Conservation (phyloP, 2,329 filamentous ascomycete species). For the Immersiporthe knoxdaviesiana region DNA sequence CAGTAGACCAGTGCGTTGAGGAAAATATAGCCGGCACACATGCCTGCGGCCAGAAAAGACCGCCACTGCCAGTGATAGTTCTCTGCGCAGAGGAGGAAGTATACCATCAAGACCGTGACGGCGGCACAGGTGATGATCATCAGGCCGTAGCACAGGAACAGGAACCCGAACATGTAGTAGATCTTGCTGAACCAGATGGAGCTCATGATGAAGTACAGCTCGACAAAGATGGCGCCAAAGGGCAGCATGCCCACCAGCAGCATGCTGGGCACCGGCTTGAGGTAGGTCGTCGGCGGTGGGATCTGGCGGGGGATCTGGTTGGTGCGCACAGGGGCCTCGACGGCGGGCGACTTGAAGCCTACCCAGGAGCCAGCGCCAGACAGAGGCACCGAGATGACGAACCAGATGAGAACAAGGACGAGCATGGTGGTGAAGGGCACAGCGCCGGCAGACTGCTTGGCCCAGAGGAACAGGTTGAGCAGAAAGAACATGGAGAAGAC, state of each 20-base stretch:
- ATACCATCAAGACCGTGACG: slow-evolving; percentile 91
- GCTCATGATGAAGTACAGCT: slow-evolving; percentile 99
- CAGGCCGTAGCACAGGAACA: slow-evolving; percentile 95
- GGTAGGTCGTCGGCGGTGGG: slow-evolving; percentile 79
- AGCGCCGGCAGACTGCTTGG: slow-evolving; percentile 86
- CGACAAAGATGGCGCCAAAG: slow-evolving; percentile 96
- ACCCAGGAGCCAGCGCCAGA: slow-evolving; percentile 91
- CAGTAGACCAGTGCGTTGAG: slow-evolving; percentile 90
- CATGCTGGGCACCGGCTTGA: slow-evolving; percentile 86
- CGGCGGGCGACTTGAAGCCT: slow-evolving; percentile 75
- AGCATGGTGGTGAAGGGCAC: slow-evolving; percentile 98
- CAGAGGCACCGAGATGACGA: slow-evolving; percentile 90
- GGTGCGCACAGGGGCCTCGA: slow-evolving; percentile 84
- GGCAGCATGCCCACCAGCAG: slow-evolving; percentile 89
- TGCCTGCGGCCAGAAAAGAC: slow-evolving; percentile 87
- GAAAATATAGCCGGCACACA: slow-evolving; percentile 90
- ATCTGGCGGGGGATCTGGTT: slow-evolving; percentile 99
- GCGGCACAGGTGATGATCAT: slow-evolving; percentile 96
- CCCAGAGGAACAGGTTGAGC: slow-evolving; percentile 95
- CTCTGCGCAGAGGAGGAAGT: slow-evolving; percentile 93
- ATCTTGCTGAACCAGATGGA: slow-evolving; percentile 98
- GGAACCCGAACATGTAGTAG: slow-evolving; percentile 99
- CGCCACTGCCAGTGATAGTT: slow-evolving; percentile 99
- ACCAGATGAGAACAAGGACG: slow-evolving; percentile 92
- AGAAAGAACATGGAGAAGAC: slow-evolving; percentile 91